A percentile compares a stretch with the other conserved stretches of the same genome.
Evolutionary conservation across 1,284 basidiomycete species (phyloP).

Genomic region (Anthracocystis setariae): DNA sequence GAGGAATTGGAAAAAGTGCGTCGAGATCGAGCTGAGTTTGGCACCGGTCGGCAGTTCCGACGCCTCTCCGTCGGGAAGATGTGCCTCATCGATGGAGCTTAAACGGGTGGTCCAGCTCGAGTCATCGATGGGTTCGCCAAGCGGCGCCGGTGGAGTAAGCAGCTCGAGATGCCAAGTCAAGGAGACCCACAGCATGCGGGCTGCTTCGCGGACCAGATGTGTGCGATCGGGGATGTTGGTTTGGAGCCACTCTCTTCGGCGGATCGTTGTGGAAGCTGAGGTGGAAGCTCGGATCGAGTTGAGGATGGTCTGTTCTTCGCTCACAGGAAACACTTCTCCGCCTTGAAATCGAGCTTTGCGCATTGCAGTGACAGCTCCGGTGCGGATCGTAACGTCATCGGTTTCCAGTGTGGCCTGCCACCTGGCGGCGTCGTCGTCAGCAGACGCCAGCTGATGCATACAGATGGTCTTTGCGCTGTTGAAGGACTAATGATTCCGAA

Average conservation of each 20-base stretch:
- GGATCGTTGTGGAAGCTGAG: not conserved
- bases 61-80: conserved; percentile 37
- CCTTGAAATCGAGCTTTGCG: conserved; percentile 43
- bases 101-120: conserved; percentile 19
- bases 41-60: conserved; percentile 17
- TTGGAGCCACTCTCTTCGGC: conserved; percentile 26
- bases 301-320: conserved; percentile 34
- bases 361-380: conserved; percentile 44
- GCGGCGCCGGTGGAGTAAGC: conserved; percentile 19
- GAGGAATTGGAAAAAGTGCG: conserved; percentile 39
- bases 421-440: conserved; percentile 34
- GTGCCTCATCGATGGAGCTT: conserved; percentile 33
- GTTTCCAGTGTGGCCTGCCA: conserved; percentile 37
- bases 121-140: conserved; percentile 24
- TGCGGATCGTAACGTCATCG: conserved; percentile 40
- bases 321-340: conserved; percentile 41
- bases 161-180: conserved; percentile 37
- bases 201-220: conserved; percentile 60
- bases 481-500: too few species aligned
- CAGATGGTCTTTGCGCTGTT: conserved; percentile 27
- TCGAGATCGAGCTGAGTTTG: conserved; percentile 24
- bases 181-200: conserved; percentile 49
- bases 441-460: conserved; percentile 48
- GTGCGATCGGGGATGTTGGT: conserved; percentile 54
- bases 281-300: conserved; percentile 12